Evolutionary conservation across 2,329 filamentous ascomycete genomes (phyloP), one percentile per base, ranked within the genome.

Genomic region (Zopfia rhizophila): DNA sequence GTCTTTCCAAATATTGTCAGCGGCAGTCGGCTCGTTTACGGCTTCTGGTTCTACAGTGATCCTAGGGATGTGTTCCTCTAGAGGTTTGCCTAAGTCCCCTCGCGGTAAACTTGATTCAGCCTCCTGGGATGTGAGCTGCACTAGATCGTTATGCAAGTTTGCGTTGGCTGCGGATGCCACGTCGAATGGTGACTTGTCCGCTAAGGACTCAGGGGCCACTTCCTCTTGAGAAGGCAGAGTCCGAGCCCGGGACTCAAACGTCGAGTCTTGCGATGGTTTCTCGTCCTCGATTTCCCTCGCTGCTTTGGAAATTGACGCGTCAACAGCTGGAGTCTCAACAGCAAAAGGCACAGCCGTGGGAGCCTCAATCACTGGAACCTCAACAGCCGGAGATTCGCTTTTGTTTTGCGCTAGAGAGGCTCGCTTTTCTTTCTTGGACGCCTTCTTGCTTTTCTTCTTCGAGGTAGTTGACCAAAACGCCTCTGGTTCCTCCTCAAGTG

Each of bases 331-430:
- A 69, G 61, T 57, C 60, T 62, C 60, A 48, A 51, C 49, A 45
- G 30, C 46, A 22, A 41, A 28, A 41, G 41, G 41, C 47, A 46
- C 43, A 43, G 51, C 48, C 49, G 45, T 46, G 32, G 58, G 54
- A 62, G 56, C 55, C 57, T 70, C 67, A 51, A 68, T 57, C 56
- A 51, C 61, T 25, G 67, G 67, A 63, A 61, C 58, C 53, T 61
- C 55, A 35, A 58, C 51, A 61, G 57, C 53, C 52, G 54, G 27
- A 43, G 55, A 48, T 42, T 66, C 60, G 46, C 59, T 48, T 62
- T 63, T 55, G 49, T 71, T 62, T 60, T 68, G 56, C 58, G 32
- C 39, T 23, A 51, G 24, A 12, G 53, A 55, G 43, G 51, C 45
- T 42, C 48, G 55, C 32, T 66, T 63, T 48, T 65, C 63, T 22